These are phyloP conservation scores for Centrapalus pauciflorus DNA, from an alignment of 129 eudicot species.

Conservation along the genomic window DNA sequence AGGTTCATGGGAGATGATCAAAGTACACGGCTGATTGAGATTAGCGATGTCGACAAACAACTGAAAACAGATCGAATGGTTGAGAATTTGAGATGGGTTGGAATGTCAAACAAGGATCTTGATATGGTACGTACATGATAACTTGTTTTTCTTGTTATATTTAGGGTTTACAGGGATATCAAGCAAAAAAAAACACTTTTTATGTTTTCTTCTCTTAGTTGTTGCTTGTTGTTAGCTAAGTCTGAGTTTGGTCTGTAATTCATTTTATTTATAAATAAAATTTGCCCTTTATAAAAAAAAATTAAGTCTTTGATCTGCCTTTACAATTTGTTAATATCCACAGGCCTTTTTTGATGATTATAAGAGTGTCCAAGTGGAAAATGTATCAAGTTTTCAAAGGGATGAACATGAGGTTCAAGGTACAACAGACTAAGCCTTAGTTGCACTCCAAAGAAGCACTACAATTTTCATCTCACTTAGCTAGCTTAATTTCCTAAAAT, in stretches of 20 bases:
- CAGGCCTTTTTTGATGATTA: slow-evolving; percentile 56
- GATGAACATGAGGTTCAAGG: slow-evolving; percentile 46
- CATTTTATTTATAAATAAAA: no score
- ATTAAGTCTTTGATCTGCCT: no score
- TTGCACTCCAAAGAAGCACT: slow-evolving; percentile 11
- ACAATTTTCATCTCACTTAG: not conserved
- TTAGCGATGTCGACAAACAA: slow-evolving; percentile 45
- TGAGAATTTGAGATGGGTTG: slow-evolving; percentile 82
- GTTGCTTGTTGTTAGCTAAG: no score
- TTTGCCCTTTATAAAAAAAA: not conserved
- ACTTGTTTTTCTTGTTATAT: not conserved
- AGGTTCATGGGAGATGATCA: slow-evolving; percentile 31
- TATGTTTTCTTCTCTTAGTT: no score
- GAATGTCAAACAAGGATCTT: slow-evolving; percentile 58
- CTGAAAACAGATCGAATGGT: slow-evolving; percentile 38
- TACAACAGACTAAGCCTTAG: slow-evolving; percentile 14
- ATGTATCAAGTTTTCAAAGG: slow-evolving; percentile 41
- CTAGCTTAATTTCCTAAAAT: not conserved
- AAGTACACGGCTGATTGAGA: slow-evolving; percentile 32
- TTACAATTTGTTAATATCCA: slow-evolving; percentile 5
- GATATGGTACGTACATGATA: slow-evolving; percentile 51
- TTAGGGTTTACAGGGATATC: not conserved
- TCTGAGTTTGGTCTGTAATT: no score
- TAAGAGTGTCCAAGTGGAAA: slow-evolving; percentile 53
- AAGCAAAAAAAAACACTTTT: no score